Evolutionary conservation across 805 yeast genomes (phyloP), one percentile per base, ranked within the genome.

Genomic region (Metschnikowia gelsemii): DNA sequence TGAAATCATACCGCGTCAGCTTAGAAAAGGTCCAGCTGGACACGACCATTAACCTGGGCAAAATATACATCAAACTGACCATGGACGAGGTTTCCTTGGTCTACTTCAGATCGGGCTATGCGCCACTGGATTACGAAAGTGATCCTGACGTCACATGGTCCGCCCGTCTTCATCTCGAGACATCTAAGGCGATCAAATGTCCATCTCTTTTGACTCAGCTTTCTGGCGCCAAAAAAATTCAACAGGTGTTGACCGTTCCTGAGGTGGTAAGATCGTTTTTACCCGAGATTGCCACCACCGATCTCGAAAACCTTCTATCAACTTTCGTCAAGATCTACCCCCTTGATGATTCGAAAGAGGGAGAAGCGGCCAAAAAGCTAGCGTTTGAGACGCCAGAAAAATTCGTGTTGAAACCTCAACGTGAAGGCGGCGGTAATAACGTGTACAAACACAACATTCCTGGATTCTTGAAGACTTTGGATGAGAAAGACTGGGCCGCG

Each of bases 351-450:
- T 70, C 87, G 0, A 68, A 64, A 28, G 70, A 73, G 24, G 96
- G 96, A 3, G 51, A 55, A 31, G 43, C 56, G 26, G 96, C 93
- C 4, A 79, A 76, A 43, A 65, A 74, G 45, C 62, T 87, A 32
- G 96, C 95, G 1, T 67, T 83, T 34, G 80, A 78, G 47, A 46
- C 62, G 2, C 91, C 96, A 0, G 79, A 78, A 40, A 72, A 75
- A 18, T 93, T 70, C 59, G 99, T 93, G 1, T 72, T 93, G 54
- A 93, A 93, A 58, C 99, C 99, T 3, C 99, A 93, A 64, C 78
- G 99, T 68, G 99, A 93, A 70, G 99, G 99, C 28, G 99, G 99
- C 33, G 99, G 99, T 14, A 89, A 93, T 62, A 93, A 93, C 60
- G 78, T 93, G 40, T 93, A 93, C 64, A 86, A 87, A 56, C 79